A percentile compares a stretch with the other conserved stretches of the same genome.
Conservation (phyloP, 2,329 filamentous ascomycete genomes). For the Rutstroemia sp. region DNA sequence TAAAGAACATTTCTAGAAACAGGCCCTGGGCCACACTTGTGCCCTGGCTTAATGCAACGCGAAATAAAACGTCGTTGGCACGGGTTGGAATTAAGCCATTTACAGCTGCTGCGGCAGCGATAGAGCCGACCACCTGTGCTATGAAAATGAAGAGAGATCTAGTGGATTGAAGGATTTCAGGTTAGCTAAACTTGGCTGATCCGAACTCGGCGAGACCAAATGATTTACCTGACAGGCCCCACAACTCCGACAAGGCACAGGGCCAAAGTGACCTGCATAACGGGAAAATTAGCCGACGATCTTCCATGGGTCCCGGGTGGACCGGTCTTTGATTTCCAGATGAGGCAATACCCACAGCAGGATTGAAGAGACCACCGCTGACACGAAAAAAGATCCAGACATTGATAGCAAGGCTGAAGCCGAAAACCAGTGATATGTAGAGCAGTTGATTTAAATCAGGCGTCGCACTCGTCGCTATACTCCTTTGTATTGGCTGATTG, state of each 20-base stretch:
- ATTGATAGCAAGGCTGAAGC: conserved; percentile 41
- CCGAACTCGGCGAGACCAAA: no score
- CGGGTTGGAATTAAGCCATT: background rate
- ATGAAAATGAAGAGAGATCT: conserved; percentile 27
- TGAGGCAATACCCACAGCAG: conserved; percentile 26
- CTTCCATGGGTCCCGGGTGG: conserved; percentile 25
- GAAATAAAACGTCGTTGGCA: background rate
- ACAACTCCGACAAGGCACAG: no score
- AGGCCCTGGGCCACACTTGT: conserved; percentile 31
- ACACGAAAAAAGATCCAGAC: conserved; percentile 52
- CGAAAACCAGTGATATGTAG: conserved; percentile 22
- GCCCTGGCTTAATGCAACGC: background rate
- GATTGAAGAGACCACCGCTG: conserved; percentile 34
- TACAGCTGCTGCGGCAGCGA: background rate
- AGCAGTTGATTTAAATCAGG: conserved; percentile 32
- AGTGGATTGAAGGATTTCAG: background rate
- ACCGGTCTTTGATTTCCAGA: conserved; percentile 19
- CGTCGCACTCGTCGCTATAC: background rate
- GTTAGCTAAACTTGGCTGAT: no score
- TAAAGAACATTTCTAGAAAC: conserved; percentile 40
- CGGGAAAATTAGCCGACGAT: conserved; percentile 12
- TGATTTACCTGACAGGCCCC: no score
- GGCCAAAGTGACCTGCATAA: no score
- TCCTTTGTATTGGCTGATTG: conserved; percentile 8
- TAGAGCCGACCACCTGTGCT: conserved; percentile 10